These are phyloP conservation scores for Stromatinia cepivora DNA, from an alignment of 2,329 filamentous ascomycete species.

Conservation along the genomic window DNA sequence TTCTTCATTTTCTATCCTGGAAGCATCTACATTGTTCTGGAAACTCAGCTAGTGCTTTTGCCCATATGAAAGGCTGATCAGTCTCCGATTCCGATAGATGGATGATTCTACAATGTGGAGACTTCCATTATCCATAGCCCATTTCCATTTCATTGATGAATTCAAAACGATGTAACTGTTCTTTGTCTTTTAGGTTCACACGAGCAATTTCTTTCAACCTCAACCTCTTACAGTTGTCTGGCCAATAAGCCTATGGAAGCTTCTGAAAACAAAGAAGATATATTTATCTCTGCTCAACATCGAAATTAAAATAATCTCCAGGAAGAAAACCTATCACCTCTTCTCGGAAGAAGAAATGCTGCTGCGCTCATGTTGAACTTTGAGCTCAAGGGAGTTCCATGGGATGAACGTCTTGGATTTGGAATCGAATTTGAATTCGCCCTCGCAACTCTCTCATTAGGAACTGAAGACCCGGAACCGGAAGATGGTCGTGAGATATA, in stretches of 20 bases:
- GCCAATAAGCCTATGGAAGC: not conserved
- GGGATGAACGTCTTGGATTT: slow-evolving; percentile 28
- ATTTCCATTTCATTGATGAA: not conserved
- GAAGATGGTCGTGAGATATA: slow-evolving; percentile 17
- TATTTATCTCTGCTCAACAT: not conserved
- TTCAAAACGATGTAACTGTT: not conserved
- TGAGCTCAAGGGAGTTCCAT: not conserved
- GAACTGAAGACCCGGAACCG: slow-evolving; percentile 23
- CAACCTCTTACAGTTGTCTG: not conserved
- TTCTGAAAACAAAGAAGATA: not conserved
- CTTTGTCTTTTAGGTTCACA: not conserved
- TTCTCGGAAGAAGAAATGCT: not conserved
- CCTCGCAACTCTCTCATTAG: slow-evolving; percentile 23
- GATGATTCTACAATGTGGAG: not conserved
- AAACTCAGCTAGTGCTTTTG: not conserved
- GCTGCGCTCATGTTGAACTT: slow-evolving; percentile 6
- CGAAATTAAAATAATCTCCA: not conserved
- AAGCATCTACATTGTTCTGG: not conserved
- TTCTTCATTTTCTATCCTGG: not conserved
- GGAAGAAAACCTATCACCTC: not conserved
- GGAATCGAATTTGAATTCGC: slow-evolving; percentile 34
- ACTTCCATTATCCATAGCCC: too few species aligned
- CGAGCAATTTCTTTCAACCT: not conserved
- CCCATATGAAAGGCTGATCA: not conserved
- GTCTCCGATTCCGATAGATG: not conserved